Conservation (phyloP, 2,329 filamentous ascomycete genomes). For the Trichoderma lentiforme region DNA sequence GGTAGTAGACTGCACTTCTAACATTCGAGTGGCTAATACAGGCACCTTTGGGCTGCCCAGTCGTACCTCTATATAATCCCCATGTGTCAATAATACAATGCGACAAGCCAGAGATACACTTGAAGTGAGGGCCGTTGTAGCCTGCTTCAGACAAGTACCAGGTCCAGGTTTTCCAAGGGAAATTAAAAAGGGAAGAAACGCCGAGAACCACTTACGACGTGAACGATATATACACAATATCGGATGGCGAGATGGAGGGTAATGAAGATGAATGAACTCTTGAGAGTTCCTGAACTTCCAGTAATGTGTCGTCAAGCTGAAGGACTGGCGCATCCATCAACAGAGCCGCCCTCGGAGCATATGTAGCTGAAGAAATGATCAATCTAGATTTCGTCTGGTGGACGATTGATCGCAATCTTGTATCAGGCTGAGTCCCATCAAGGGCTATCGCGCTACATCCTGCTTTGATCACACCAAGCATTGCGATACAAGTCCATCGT, state of each 20-base stretch:
- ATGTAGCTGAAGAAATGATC: slow-evolving; percentile 15
- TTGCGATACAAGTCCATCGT: slow-evolving; percentile 5
- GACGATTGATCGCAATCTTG: slow-evolving; percentile 16
- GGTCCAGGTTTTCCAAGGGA: neutral
- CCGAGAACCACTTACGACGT: neutral
- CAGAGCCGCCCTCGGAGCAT: neutral
- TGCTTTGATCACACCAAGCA: slow-evolving; percentile 12
- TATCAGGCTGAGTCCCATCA: slow-evolving; percentile 7
- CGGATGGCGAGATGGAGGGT: neutral
- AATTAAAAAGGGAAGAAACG: neutral
- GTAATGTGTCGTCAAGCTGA: neutral
- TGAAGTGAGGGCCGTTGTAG: neutral
- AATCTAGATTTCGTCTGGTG: slow-evolving; percentile 3
- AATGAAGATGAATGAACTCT: neutral
- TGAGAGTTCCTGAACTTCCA: neutral
- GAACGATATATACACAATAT: slow-evolving; percentile 3
- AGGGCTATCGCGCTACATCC: neutral
- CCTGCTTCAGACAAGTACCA: neutral
- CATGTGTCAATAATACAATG: neutral
- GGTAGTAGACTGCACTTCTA: slow-evolving; percentile 21
- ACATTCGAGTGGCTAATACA: slow-evolving; percentile 22
- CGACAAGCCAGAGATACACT: neutral
- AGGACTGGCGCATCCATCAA: neutral
- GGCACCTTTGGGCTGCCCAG: slow-evolving; percentile 27
- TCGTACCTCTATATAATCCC: slow-evolving; percentile 13